phyloP scores from a whole-genome alignment of 352 stramenopile species.

The Globisporangium okanoganense region DNA sequence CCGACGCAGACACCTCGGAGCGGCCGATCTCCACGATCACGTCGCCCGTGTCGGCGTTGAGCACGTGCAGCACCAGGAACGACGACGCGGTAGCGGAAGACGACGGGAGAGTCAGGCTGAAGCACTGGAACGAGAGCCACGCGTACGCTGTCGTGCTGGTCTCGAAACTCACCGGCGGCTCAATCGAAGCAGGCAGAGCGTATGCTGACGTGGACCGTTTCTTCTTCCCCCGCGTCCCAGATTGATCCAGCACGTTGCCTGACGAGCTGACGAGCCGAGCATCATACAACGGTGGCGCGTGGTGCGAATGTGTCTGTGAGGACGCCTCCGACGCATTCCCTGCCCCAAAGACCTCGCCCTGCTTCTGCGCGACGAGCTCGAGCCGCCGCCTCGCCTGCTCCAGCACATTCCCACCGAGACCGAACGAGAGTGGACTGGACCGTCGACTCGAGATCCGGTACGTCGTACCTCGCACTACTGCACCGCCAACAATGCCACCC shows the following conservation, averaged over 20 bases:
- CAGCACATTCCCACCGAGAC: slow-evolving; percentile 48
- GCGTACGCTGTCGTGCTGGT: slow-evolving; percentile 19
- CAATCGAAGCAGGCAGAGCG: not conserved
- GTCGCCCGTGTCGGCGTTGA: slow-evolving; percentile 39
- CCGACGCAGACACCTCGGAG: slow-evolving; percentile 65
- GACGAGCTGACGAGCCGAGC: slow-evolving; percentile 13
- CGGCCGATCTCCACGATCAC: slow-evolving; percentile 58
- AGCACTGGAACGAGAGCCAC: slow-evolving; percentile 85
- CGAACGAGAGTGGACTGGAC: slow-evolving; percentile 61
- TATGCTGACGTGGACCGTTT: slow-evolving; percentile 15
- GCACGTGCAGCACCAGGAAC: slow-evolving; percentile 66
- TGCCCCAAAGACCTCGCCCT: not conserved
- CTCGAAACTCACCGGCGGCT: not conserved
- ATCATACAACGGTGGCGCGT: slow-evolving; percentile 1
- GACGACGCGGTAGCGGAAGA: slow-evolving; percentile 37
- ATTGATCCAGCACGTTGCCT: slow-evolving; percentile 7
- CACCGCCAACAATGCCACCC: slow-evolving; percentile 4
- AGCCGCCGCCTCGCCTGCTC: slow-evolving; percentile 27
- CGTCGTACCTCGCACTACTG: not conserved
- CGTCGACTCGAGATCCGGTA: slow-evolving; percentile 30
- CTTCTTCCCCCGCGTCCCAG: slow-evolving; percentile 2
- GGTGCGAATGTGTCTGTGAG: not conserved
- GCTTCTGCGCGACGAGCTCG: slow-evolving; percentile 9
- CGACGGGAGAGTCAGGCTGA: slow-evolving; percentile 70
- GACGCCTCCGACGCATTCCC: no score